These are phyloP conservation scores for Cystoderma amianthinum DNA, from an alignment of 768 basidiomycete genomes.

Conservation along the genomic window DNA sequence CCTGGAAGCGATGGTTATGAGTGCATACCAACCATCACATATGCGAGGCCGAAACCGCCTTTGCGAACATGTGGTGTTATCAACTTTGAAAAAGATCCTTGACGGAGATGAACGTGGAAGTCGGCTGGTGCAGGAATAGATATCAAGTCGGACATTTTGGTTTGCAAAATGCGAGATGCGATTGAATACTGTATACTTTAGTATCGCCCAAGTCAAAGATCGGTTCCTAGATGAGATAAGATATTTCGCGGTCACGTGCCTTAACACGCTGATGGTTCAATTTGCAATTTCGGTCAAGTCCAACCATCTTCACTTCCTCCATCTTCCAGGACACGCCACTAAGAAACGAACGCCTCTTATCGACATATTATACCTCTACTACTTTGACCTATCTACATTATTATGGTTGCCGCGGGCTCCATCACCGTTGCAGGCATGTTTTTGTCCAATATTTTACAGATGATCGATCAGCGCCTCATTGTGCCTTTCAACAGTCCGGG, in stretches of 20 bases:
- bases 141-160: slow-evolving; percentile 14
- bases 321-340: slow-evolving; percentile 5
- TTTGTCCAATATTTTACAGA: slow-evolving; percentile 9
- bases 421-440: slow-evolving; percentile 77
- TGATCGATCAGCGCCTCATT: slow-evolving; percentile 8
- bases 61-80: slow-evolving; percentile 86
- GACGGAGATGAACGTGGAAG: slow-evolving; percentile 96
- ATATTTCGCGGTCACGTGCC: slow-evolving; percentile 28
- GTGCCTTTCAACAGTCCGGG: slow-evolving; percentile 56
- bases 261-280: slow-evolving; percentile 29
- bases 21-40: slow-evolving; percentile 75
- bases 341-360: background rate
- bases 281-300: slow-evolving; percentile 11
- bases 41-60: slow-evolving; percentile 88
- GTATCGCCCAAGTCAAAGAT: too few species aligned
- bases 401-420: slow-evolving; percentile 80
- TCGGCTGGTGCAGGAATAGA: slow-evolving; percentile 67
- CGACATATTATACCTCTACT: background rate
- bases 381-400: slow-evolving; percentile 6
- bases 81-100: slow-evolving; percentile 73
- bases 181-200: too few species aligned
- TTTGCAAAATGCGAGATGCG: background rate
- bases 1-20: background rate
- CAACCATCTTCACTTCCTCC: slow-evolving; percentile 7
- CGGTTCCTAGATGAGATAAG: too few species aligned